Evolutionary conservation across 495 filamentous ascomycete genomes (phyloP), one percentile per base, ranked within the genome.

Genomic region (Beverwykella pulmonaria): DNA sequence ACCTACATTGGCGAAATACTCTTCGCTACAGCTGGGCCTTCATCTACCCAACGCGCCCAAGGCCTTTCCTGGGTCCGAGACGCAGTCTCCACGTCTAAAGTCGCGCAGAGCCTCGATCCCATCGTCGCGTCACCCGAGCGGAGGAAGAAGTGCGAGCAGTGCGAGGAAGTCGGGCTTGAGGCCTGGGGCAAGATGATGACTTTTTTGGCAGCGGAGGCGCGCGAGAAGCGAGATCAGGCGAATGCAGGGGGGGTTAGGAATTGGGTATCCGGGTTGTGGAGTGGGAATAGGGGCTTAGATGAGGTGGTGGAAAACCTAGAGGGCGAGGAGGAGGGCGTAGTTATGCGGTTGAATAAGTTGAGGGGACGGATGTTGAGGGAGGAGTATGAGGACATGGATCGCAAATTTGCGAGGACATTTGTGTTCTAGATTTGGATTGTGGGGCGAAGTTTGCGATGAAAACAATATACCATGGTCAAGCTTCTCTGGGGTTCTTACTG

Each of bases 1-100:
- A 83, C 89, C 20, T 92, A 96, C 76, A 92, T 98, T 61, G 95
- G 93, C 59, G 94, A 98, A 79, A 92, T 98, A 65, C 77, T 98
- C 52, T 98, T 89, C 79, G 84, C 92, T 1, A 83, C 83, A 8
- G 80, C 82, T 14, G 78, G 75, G 4, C 41, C 56, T 1, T 59
- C 58, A 3, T 39, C 54, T 7, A 67, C 75, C 27, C 71, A 73
- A 39, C 80, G 81, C 32, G 84, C 88, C 47, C 83, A 87, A 58
- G 92, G 91, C 0, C 81, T 97, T 9, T 83, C 84, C 57, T 96
- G 93, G 92, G 94, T 89, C 12, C 86, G 90, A 58, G 89, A 93
- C 62, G 90, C 89, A 29, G 90, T 92, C 55, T 90, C 92, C 69
- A 75, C 83, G 23, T 83, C 86, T 19, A 87, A 89, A 61, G 17